These are phyloP conservation scores for Lepidium africanum DNA, from an alignment of 345 rosid species.

Conservation along the genomic window DNA sequence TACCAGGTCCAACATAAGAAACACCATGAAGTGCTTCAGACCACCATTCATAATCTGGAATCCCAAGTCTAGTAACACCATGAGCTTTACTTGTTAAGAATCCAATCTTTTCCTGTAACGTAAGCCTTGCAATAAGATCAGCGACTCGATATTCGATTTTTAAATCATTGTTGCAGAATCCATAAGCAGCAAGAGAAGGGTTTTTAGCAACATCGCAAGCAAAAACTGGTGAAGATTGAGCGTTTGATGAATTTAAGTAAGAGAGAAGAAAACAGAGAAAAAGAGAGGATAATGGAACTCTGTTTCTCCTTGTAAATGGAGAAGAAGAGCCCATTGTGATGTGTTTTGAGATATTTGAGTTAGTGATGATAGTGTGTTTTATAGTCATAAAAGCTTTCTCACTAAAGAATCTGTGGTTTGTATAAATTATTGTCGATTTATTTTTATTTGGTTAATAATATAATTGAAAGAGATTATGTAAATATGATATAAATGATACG, in stretches of 20 bases:
- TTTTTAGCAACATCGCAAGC: constrained; percentile 60
- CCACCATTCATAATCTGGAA: constrained; percentile 94
- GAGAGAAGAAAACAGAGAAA: not conserved
- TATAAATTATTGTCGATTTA: constrained; percentile 2
- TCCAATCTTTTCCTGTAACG: constrained; percentile 67
- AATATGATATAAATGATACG: not conserved
- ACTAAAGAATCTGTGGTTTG: not conserved
- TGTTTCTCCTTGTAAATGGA: constrained; percentile 19
- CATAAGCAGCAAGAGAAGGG: constrained; percentile 40
- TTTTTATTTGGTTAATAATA: not conserved
- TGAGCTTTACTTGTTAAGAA: constrained; percentile 47
- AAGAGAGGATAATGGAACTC: constrained; percentile 31
- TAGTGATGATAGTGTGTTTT: constrained; percentile 9
- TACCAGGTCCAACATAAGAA: constrained; percentile 74
- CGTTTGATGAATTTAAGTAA: not conserved
- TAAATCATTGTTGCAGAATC: constrained; percentile 49
- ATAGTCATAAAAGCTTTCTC: constrained; percentile 12
- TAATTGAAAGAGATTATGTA: constrained; percentile 3
- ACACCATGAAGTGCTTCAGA: constrained; percentile 96
- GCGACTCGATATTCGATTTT: constrained; percentile 45
- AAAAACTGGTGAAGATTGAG: constrained; percentile 51
- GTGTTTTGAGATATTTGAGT: constrained; percentile 1
- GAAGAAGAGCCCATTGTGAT: constrained; percentile 25
- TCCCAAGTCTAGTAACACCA: constrained; percentile 64
- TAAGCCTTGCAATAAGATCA: constrained; percentile 67